Base-by-base conservation (phyloP, 1,284 basidiomycete species). In the Marasmius tenuissimus region DNA sequence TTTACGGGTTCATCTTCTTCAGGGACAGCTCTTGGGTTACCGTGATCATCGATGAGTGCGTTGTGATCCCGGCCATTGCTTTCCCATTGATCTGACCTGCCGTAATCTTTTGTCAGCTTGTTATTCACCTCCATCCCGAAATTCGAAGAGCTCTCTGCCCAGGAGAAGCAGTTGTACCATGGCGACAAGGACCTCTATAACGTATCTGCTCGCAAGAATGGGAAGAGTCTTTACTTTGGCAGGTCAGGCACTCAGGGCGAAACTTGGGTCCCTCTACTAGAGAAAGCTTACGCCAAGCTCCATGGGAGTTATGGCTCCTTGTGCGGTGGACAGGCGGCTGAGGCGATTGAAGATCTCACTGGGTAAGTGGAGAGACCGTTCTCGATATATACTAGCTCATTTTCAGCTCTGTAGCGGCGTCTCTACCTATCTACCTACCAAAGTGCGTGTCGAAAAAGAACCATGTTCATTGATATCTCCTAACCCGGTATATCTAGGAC, bases 1-100 rank as follows among this genome's bases (percentile, higher is more conserved):
- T 85, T 8, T 85, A 85, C 66, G 84, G 84, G 7, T 84, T 84
- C 67, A 79, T 84, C 51, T 84, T 84, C 70, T 83, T 80, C 70
- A 71, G 78, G 16, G 81, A 84, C 61, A 72, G 72, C 27, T 62
- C 67, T 22, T 80, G 78, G 78, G 77, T 77, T 10, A 75, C 71
- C 2, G 73, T 80, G 9, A 73, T 83, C 51, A 77, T 83, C 61
- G 82, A 83, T 63, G 82, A 84, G 81, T 82, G 45, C 59, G 65
- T 54, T 34, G 57, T 47, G 16, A n/a, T 16, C 33, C 34, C 16
- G n/a, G 27, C 37, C 5, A 20, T 16, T 5, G 11, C 39, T 42
- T 20, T 16, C 14, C 22, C 20, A 27, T 47, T 35, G 35, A 37
- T 59, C 38, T 20, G 11, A 7, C 22, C 22, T 49, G 57, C n/a